Conservation (phyloP, 495 filamentous ascomycete genomes). For the Penicillium waksmanii region DNA sequence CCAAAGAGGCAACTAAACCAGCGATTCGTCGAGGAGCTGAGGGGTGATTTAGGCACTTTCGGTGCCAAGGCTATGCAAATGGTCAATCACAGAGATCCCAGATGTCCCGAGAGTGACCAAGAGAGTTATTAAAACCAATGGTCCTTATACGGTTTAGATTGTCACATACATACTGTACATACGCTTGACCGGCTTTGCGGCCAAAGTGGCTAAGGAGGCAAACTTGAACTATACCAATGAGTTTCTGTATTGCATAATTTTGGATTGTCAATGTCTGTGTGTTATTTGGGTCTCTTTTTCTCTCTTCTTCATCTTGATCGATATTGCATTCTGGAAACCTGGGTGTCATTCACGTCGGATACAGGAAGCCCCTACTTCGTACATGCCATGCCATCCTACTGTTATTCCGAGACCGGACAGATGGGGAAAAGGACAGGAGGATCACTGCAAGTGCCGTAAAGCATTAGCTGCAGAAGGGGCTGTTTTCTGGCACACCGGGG, state of each 20-base stretch:
- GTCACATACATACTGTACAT: neutral
- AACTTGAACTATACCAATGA: too few species aligned
- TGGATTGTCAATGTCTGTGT: too few species aligned
- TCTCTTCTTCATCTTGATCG: neutral
- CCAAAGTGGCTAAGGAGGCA: neutral
- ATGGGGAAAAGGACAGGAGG: neutral
- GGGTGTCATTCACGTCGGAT: neutral
- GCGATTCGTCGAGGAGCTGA: slow-evolving; percentile 13
- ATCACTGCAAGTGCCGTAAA: neutral
- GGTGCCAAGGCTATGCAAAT: slow-evolving; percentile 15
- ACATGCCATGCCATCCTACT: neutral
- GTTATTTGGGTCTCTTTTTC: neutral
- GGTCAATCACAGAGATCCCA: slow-evolving; percentile 20
- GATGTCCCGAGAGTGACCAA: slow-evolving; percentile 1
- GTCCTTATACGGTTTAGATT: slow-evolving; percentile 2
- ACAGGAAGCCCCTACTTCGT: neutral
- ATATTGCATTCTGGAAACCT: too few species aligned
- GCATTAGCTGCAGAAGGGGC: slow-evolving; percentile 6
- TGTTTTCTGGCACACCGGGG: neutral
- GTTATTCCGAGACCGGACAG: neutral
- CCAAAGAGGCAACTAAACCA: slow-evolving; percentile 15
- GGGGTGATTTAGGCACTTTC: slow-evolving; percentile 12
- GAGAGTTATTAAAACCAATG: slow-evolving; percentile 18
- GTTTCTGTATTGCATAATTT: too few species aligned
- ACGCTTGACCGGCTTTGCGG: neutral